These are phyloP conservation scores for Trichoderma oligosporum DNA, from an alignment of 2,329 filamentous ascomycete genomes.

Conservation along the genomic window DNA sequence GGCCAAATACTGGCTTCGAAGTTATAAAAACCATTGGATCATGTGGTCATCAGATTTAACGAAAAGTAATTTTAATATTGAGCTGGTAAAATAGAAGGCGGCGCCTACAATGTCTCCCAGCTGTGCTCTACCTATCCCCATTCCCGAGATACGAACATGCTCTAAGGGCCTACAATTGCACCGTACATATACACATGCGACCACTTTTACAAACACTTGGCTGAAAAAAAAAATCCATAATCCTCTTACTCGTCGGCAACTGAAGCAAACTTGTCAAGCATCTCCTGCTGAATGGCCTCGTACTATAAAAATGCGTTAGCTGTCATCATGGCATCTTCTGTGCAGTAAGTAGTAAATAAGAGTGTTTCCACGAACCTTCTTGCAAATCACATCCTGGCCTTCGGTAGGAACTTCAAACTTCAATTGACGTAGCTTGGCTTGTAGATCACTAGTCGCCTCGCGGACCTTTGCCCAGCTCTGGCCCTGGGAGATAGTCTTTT, in stretches of 20 bases:
- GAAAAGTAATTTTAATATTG: constrained; percentile 22
- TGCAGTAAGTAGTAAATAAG: background rate
- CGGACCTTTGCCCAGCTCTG: constrained; percentile 90
- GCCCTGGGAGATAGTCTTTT: constrained; percentile 90
- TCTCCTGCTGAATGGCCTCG: constrained; percentile 82
- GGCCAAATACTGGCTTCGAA: background rate
- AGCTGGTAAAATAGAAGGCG: constrained; percentile 30
- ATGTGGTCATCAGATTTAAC: background rate
- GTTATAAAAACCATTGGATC: background rate
- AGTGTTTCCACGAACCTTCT: constrained; percentile 66
- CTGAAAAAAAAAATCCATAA: background rate
- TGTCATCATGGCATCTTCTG: background rate
- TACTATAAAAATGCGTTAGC: constrained; percentile 60
- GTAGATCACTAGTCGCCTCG: constrained; percentile 83
- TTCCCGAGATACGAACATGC: constrained; percentile 9
- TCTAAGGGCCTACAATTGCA: constrained; percentile 30
- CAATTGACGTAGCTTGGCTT: constrained; percentile 80
- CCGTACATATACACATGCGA: constrained; percentile 12
- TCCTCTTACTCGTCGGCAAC: constrained; percentile 82
- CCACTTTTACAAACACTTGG: constrained; percentile 20
- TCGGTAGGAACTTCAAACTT: constrained; percentile 95
- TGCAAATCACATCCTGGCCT: constrained; percentile 72
- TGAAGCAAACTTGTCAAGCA: constrained; percentile 96
- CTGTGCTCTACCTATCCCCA: constrained; percentile 24
- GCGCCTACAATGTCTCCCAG: constrained; percentile 17